Conservation (phyloP, 1,284 basidiomycete species). For the Trichosporon ovoides region DNA sequence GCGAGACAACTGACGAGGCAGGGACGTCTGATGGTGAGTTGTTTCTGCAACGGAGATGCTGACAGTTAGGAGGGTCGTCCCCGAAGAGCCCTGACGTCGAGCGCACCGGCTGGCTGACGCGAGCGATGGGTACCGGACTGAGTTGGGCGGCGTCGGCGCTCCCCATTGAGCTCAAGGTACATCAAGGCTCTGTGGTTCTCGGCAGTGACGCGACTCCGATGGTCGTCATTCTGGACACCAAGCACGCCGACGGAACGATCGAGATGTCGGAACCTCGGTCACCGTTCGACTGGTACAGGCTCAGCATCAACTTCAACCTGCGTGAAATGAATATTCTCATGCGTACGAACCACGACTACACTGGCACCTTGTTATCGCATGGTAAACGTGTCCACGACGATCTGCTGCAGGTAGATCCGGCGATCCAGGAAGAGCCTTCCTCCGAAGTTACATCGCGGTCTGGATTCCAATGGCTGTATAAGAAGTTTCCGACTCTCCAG, state of each 20-base stretch:
- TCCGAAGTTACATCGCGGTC: slow-evolving; percentile 36
- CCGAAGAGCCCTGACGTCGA: not conserved
- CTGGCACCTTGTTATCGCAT: slow-evolving; percentile 59
- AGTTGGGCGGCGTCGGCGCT: slow-evolving; percentile 52
- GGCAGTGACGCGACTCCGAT: slow-evolving; percentile 79
- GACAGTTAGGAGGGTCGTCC: not conserved
- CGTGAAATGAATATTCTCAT: slow-evolving; percentile 61
- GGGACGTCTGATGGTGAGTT: not conserved
- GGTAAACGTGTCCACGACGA: slow-evolving; percentile 62
- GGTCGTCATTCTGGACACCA: slow-evolving; percentile 72
- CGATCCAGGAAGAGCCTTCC: slow-evolving; percentile 31
- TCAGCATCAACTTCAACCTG: slow-evolving; percentile 66
- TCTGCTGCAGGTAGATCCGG: slow-evolving; percentile 52
- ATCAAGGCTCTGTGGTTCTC: slow-evolving; percentile 68
- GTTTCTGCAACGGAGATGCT: not conserved
- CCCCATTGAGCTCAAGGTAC: slow-evolving; percentile 68
- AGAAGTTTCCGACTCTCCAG: slow-evolving; percentile 35
- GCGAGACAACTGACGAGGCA: not conserved
- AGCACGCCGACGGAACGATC: slow-evolving; percentile 66
- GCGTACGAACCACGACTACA: slow-evolving; percentile 70
- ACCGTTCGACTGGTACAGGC: slow-evolving; percentile 71
- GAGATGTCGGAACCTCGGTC: slow-evolving; percentile 72
- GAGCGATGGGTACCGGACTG: slow-evolving; percentile 17
- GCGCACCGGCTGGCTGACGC: not conserved
- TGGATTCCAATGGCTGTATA: slow-evolving; percentile 38